A percentile compares a stretch with the other conserved stretches of the same genome.
phyloP scores from a whole-genome alignment of 768 basidiomycete species.

The Auricularia sp. region DNA sequence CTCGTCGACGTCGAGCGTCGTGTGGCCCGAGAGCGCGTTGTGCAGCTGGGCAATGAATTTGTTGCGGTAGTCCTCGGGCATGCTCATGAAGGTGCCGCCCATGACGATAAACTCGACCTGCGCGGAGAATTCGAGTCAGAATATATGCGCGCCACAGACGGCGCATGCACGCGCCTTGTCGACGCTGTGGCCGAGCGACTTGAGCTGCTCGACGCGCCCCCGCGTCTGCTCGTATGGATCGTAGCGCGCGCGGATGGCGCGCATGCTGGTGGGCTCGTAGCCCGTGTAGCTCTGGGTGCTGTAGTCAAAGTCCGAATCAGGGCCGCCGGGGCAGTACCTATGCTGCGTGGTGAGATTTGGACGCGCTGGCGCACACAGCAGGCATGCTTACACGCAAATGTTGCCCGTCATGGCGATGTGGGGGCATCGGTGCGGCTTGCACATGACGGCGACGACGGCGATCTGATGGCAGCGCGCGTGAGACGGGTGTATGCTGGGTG shows the following conservation, averaged over 20 bases:
- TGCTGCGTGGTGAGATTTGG: no score
- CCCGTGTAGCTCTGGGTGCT: slow-evolving; percentile 95
- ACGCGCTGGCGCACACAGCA: no score
- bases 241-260: slow-evolving; percentile 91
- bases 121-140: neutral
- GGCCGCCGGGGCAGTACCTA: slow-evolving; percentile 89
- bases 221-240: slow-evolving; percentile 97
- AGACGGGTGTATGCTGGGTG: neutral
- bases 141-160: no score
- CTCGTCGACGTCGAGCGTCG: slow-evolving; percentile 88
- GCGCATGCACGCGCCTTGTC: slow-evolving; percentile 54
- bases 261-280: slow-evolving; percentile 97
- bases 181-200: slow-evolving; percentile 90
- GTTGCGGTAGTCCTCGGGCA: slow-evolving; percentile 92
- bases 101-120: slow-evolving; percentile 89
- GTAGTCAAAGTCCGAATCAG: slow-evolving; percentile 99
- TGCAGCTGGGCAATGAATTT: slow-evolving; percentile 94
- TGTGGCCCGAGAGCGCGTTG: slow-evolving; percentile 92
- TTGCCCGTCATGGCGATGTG: slow-evolving; percentile 99
- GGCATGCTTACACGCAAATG: slow-evolving; percentile 65
- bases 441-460: slow-evolving; percentile 99
- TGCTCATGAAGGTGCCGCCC: slow-evolving; percentile 99
- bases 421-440: slow-evolving; percentile 97
- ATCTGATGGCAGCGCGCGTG: slow-evolving; percentile 41
- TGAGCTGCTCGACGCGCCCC: slow-evolving; percentile 91